Evolutionary conservation across 2,329 filamentous ascomycete genomes (phyloP).

Genomic region (Westerdykella sp.): DNA sequence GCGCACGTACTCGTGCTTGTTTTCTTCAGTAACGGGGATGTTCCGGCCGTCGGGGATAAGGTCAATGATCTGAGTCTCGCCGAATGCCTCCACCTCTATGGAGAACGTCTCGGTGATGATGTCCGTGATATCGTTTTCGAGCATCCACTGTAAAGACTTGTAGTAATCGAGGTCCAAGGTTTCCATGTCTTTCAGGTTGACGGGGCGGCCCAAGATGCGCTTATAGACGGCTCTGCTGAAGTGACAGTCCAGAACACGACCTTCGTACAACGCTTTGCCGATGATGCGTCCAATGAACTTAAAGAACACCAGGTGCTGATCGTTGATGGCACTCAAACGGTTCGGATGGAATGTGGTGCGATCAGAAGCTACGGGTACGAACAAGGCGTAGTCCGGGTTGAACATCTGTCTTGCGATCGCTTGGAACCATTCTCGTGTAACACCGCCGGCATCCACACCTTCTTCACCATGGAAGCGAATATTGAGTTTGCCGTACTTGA

Average conservation of each 20-base stretch:
- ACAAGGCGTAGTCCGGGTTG: slow-evolving; percentile 93
- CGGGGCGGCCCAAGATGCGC: slow-evolving; percentile 86
- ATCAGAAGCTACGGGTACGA: slow-evolving; percentile 93
- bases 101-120: slow-evolving; percentile 96
- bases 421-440: slow-evolving; percentile 98
- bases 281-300: slow-evolving; percentile 99
- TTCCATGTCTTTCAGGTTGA: slow-evolving; percentile 99
- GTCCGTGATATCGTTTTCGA: slow-evolving; percentile 97
- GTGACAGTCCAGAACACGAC: slow-evolving; percentile 92
- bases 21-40: slow-evolving; percentile 91
- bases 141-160: slow-evolving; percentile 97
- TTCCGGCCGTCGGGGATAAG: slow-evolving; percentile 82
- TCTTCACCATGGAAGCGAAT: slow-evolving; percentile 97
- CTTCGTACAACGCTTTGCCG: slow-evolving; percentile 95
- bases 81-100: slow-evolving; percentile 89
- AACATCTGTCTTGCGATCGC: slow-evolving; percentile 98
- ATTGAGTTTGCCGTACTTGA: slow-evolving; percentile 98
- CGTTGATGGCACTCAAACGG: slow-evolving; percentile 86
- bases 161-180: slow-evolving; percentile 98
- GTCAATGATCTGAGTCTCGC: slow-evolving; percentile 80
- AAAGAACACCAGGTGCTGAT: slow-evolving; percentile 95
- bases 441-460: slow-evolving; percentile 93
- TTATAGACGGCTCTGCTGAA: slow-evolving; percentile 99
- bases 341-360: slow-evolving; percentile 98
- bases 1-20: slow-evolving; percentile 97